These are phyloP conservation scores for Domatiomyces catenatus DNA, from an alignment of 2,329 filamentous ascomycete genomes.

Conservation along the genomic window DNA sequence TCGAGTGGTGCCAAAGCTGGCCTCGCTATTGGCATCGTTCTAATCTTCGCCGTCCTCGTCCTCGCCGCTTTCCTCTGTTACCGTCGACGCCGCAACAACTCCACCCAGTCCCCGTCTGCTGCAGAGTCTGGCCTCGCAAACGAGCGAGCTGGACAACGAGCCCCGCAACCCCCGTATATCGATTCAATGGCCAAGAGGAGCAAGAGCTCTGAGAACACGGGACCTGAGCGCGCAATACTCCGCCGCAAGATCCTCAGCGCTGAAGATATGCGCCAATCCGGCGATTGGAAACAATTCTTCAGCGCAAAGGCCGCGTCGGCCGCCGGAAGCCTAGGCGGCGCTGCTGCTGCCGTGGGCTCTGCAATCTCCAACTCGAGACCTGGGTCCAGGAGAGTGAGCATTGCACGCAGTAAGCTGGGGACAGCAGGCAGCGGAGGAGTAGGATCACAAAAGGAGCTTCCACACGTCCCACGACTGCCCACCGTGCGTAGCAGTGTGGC, in stretches of 20 bases:
- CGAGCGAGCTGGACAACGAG: not conserved
- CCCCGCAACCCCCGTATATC: not conserved
- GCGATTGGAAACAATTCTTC: constrained; percentile 12
- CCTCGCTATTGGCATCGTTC: constrained; percentile 2
- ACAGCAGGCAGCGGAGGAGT: not conserved
- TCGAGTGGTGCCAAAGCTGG: constrained; percentile 7
- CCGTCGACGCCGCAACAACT: not conserved
- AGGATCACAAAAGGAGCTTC: not conserved
- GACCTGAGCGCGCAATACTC: not conserved
- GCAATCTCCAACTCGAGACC: not conserved
- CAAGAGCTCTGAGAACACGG: not conserved
- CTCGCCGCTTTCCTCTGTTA: not conserved
- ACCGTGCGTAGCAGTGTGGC: not conserved
- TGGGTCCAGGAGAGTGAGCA: not conserved
- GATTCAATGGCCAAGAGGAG: not conserved
- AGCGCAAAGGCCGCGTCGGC: not conserved
- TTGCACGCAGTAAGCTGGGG: not conserved
- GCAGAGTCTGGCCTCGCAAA: not conserved
- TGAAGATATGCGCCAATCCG: constrained; percentile 7
- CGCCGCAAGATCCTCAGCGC: not conserved
- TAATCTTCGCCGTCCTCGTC: not conserved
- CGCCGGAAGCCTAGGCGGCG: not conserved
- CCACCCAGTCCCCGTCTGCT: not conserved
- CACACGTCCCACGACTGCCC: not conserved
- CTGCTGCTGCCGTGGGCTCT: not conserved